phyloP scores from a whole-genome alignment of 345 rosid species.

The Hypericum perforatum region DNA sequence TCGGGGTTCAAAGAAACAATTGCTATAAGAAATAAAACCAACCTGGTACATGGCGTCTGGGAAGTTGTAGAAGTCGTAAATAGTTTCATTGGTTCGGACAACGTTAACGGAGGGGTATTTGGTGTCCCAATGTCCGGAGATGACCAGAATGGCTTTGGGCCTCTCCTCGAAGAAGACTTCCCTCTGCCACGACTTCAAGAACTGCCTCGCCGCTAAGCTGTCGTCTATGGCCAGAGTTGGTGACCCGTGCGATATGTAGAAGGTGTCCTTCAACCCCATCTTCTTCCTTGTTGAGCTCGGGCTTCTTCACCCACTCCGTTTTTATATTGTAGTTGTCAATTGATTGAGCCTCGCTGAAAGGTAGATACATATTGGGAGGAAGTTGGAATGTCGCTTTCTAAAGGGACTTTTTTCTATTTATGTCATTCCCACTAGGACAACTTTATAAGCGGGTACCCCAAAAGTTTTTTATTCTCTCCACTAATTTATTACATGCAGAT shows the following conservation, averaged over 20 bases:
- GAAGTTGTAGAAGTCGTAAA: slow-evolving; percentile 72
- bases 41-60: slow-evolving; percentile 79
- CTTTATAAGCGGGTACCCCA: too few species aligned
- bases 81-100: slow-evolving; percentile 45
- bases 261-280: slow-evolving; percentile 33
- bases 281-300: too few species aligned
- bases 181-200: slow-evolving; percentile 56
- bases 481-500: too few species aligned
- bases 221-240: slow-evolving; percentile 78
- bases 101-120: slow-evolving; percentile 49
- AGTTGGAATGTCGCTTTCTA: too few species aligned
- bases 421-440: too few species aligned
- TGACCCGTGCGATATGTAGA: slow-evolving; percentile 71
- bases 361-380: too few species aligned
- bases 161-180: slow-evolving; percentile 19
- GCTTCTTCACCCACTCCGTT: too few species aligned
- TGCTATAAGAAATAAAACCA: neutral
- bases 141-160: slow-evolving; percentile 61
- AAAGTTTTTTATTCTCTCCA: too few species aligned
- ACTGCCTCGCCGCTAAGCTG: slow-evolving; percentile 48
- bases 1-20: neutral
- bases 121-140: slow-evolving; percentile 95
- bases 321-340: too few species aligned
- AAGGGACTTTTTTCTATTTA: too few species aligned
- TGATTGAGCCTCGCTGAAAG: too few species aligned